phyloP scores from a whole-genome alignment of 768 basidiomycete species.

The Kwoniella dejecticola region DNA sequence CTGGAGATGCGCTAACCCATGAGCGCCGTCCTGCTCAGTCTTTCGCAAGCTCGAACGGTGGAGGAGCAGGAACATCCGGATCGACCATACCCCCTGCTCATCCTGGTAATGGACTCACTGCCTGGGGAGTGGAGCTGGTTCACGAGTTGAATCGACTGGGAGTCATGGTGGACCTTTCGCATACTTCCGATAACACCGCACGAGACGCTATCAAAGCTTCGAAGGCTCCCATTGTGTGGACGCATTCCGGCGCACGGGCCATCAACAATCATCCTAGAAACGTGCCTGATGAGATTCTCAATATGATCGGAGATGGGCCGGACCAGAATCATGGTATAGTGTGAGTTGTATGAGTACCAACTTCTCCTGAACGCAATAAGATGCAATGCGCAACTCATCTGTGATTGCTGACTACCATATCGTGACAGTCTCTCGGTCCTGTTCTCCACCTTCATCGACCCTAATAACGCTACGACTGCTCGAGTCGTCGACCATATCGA shows the following conservation, averaged over 20 bases:
- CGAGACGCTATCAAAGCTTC: constrained; percentile 11
- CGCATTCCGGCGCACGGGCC: constrained; percentile 28
- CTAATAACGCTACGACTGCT: constrained; percentile 22
- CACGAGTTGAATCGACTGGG: constrained; percentile 34
- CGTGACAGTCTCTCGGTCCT: constrained; percentile 25
- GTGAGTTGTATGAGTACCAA: constrained; percentile 5
- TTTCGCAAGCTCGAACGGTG: constrained; percentile 35
- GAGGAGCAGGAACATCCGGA: constrained; percentile 17
- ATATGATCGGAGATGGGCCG: constrained; percentile 18
- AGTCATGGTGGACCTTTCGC: constrained; percentile 40
- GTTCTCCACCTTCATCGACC: constrained; percentile 29
- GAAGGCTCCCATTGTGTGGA: constrained; percentile 27
- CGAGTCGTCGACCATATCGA: constrained; percentile 38
- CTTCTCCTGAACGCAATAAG: too few relatives aligned
- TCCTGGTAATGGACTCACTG: constrained; percentile 30
- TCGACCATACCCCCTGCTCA: constrained; percentile 19
- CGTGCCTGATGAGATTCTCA: constrained; percentile 32
- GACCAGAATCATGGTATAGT: constrained; percentile 31
- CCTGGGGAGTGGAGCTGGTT: constrained; percentile 23
- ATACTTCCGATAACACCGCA: constrained; percentile 27
- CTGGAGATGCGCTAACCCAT: neutral
- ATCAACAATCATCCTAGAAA: constrained; percentile 38
- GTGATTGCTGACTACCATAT: neutral
- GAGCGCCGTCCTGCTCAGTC: neutral
- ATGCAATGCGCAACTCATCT: too few relatives aligned